These are phyloP conservation scores for Ustulina deusta DNA, from an alignment of 2,329 filamentous ascomycete species.

Conservation along the genomic window DNA sequence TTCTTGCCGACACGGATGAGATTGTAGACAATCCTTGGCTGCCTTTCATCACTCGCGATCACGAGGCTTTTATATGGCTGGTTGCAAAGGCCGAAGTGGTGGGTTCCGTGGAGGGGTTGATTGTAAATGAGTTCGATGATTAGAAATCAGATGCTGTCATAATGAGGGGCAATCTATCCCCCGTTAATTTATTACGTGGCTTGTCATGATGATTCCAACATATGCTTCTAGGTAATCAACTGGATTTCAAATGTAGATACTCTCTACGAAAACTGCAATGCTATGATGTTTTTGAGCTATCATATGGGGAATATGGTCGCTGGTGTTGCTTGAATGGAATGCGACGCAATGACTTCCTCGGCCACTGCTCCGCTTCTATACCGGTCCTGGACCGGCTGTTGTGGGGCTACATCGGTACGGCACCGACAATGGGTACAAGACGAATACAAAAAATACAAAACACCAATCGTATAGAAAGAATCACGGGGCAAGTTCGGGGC, in stretches of 20 bases:
- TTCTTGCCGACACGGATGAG: conserved; percentile 35
- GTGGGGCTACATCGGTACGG: conserved; percentile 4
- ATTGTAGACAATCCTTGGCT: neutral
- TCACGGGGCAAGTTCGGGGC: neutral
- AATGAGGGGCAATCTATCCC: conserved; percentile 16
- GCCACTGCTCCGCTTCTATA: neutral
- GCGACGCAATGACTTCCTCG: neutral
- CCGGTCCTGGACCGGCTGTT: conserved; percentile 1
- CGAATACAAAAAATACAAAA: no score
- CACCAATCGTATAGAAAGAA: neutral
- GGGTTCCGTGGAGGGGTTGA: conserved; percentile 8
- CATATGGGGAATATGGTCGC: neutral
- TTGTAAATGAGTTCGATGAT: conserved; percentile 24
- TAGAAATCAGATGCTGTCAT: conserved; percentile 40
- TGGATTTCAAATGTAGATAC: conserved; percentile 3
- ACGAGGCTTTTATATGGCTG: conserved; percentile 10
- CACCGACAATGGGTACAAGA: neutral
- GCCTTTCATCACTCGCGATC: neutral
- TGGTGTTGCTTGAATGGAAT: neutral
- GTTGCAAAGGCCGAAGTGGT: neutral
- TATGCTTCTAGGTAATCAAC: neutral
- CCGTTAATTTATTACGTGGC: conserved; percentile 16
- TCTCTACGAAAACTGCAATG: neutral
- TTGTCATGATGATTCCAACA: conserved; percentile 8
- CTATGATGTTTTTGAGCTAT: neutral